Percentiles rank a stretch among this genome's conserved stretches.
Evolutionary conservation across 352 stramenopile species (phyloP).

Genomic region (Elongisporangium undulatum): DNA sequence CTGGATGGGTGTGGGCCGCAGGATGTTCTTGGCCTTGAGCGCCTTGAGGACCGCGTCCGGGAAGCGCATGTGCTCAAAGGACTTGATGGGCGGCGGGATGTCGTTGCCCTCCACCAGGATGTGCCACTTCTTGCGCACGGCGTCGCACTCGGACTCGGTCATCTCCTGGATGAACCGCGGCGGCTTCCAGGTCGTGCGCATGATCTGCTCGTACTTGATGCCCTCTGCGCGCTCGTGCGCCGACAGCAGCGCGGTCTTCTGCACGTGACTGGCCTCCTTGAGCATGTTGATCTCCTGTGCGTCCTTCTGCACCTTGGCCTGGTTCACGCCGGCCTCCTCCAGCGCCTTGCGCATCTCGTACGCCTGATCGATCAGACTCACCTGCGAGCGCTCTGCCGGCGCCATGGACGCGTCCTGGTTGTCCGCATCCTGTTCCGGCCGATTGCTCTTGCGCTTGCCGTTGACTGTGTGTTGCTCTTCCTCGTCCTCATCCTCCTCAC

Average conservation of each 20-base stretch:
- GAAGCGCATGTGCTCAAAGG: constrained; percentile 98
- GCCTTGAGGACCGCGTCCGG: constrained; percentile 89
- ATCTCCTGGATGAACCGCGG: constrained; percentile 85
- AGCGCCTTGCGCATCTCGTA: constrained; percentile 80
- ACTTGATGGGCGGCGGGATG: constrained; percentile 95
- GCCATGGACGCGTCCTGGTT: constrained; percentile 6
- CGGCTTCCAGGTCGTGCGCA: constrained; percentile 91
- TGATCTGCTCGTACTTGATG: constrained; percentile 86
- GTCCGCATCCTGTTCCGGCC: constrained; percentile 6
- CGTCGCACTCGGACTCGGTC: constrained; percentile 84
- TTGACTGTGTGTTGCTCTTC: constrained; percentile 7
- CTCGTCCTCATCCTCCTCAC: constrained; percentile 8
- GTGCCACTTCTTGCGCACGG: constrained; percentile 97
- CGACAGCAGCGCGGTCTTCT: constrained; percentile 94
- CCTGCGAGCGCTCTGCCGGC: constrained; percentile 38
- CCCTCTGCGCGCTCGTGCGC: constrained; percentile 91
- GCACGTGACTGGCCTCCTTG: constrained; percentile 93
- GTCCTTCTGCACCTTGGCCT: constrained; percentile 75
- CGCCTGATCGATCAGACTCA: constrained; percentile 79
- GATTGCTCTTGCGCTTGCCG: neutral
- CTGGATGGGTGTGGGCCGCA: constrained; percentile 97
- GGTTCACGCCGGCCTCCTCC: constrained; percentile 75
- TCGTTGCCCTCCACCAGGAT: constrained; percentile 97
- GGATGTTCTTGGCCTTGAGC: constrained; percentile 95
- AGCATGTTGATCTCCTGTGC: constrained; percentile 91